Percentiles rank a stretch among this genome's conserved stretches.
These are phyloP conservation scores for Boehmeria nivea DNA, from an alignment of 306 rosid genomes.

Conservation along the genomic window DNA sequence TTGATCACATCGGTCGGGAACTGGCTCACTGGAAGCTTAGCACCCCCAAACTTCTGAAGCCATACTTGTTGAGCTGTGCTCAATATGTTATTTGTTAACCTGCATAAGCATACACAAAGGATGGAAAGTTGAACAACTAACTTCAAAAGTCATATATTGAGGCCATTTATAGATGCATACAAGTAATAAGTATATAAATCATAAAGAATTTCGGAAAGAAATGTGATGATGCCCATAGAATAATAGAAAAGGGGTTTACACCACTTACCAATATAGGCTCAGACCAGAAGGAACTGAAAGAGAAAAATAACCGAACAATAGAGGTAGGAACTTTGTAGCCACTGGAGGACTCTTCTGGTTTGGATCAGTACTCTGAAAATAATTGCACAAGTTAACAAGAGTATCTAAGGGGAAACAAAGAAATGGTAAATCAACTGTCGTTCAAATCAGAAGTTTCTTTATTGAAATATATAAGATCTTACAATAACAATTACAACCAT, in stretches of 20 bases:
- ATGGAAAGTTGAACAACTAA: background rate
- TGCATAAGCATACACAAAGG: constrained; percentile 22
- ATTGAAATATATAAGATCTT: too few relatives aligned
- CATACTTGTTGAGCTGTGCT: constrained; percentile 94
- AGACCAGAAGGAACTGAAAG: constrained; percentile 99
- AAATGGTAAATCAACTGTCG: too few relatives aligned
- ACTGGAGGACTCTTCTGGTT: constrained; percentile 86
- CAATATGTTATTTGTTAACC: constrained; percentile 91
- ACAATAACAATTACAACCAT: background rate
- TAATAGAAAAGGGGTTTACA: constrained; percentile 10
- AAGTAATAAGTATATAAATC: too few relatives aligned
- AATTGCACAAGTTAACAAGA: constrained; percentile 5
- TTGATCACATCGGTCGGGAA: constrained; percentile 33
- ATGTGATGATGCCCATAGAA: constrained; percentile 4
- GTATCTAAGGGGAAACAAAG: too few relatives aligned
- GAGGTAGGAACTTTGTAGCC: constrained; percentile 74
- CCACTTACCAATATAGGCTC: constrained; percentile 91
- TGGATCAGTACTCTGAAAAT: constrained; percentile 72
- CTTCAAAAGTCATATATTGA: too few relatives aligned
- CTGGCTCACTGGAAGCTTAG: constrained; percentile 49
- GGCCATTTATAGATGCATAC: too few relatives aligned
- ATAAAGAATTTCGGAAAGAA: background rate
- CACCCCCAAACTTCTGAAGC: constrained; percentile 95
- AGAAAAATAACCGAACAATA: constrained; percentile 92
- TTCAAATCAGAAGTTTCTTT: too few relatives aligned